Percentiles rank a stretch among this genome's conserved stretches.
Conservation (phyloP, 2,329 filamentous ascomycete genomes). For the Dactylellina leptospora region DNA sequence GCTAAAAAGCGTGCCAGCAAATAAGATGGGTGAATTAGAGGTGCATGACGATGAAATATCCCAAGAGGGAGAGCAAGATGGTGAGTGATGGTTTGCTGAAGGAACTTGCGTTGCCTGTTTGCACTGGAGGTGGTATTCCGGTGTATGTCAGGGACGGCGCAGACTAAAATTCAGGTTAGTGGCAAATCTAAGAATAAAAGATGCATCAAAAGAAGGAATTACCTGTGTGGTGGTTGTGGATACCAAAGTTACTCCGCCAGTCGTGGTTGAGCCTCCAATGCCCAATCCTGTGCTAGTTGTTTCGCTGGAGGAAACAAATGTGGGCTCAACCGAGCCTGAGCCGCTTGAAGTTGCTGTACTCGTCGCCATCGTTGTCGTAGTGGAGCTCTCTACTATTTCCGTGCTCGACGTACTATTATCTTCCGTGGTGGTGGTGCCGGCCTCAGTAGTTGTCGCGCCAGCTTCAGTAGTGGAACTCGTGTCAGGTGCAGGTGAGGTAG, state of each 20-base stretch:
- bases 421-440: neutral
- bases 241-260: constrained; percentile 15
- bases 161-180: constrained; percentile 1
- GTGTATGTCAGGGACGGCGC: neutral
- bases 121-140: constrained; percentile 12
- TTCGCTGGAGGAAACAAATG: constrained; percentile 12
- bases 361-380: neutral
- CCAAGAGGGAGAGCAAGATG: constrained; percentile 18
- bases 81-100: constrained; percentile 27
- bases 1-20: constrained; percentile 4
- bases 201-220: too few relatives aligned
- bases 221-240: neutral
- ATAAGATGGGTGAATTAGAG: constrained; percentile 24
- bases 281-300: constrained; percentile 12
- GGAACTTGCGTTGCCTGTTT: constrained; percentile 40
- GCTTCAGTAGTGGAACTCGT: constrained; percentile 1
- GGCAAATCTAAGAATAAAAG: too few relatives aligned
- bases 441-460: neutral
- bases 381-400: neutral
- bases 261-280: constrained; percentile 6
- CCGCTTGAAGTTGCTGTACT: neutral
- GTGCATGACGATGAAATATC: constrained; percentile 37
- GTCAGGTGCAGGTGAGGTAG: neutral
- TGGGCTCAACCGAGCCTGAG: constrained; percentile 4
- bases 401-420: neutral